Conservation (phyloP, 352 stramenopile genomes). For the Phytophthora kernoviae region DNA sequence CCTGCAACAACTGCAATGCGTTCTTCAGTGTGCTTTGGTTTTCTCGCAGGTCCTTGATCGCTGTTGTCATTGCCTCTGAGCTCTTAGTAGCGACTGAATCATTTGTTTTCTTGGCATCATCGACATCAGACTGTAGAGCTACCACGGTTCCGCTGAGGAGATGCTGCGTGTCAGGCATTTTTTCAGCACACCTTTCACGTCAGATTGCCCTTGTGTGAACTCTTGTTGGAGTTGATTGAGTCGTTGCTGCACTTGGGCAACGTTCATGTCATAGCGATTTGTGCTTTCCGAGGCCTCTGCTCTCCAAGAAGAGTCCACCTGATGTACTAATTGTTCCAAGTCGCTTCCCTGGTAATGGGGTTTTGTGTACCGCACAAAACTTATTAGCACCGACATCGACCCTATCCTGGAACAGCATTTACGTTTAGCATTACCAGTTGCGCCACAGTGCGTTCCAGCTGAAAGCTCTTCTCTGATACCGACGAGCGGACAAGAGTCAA, state of each 20-base stretch:
- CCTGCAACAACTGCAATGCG: constrained; percentile 52
- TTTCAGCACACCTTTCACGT: constrained; percentile 56
- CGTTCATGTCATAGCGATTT: constrained; percentile 6
- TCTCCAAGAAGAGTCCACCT: constrained; percentile 29
- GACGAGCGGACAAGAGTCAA: constrained; percentile 56
- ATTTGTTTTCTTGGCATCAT: constrained; percentile 33
- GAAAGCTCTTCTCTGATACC: constrained; percentile 62
- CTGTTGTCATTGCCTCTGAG: constrained; percentile 11
- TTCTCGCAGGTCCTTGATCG: constrained; percentile 52
- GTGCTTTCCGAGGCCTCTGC: constrained; percentile 19
- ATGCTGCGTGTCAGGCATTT: constrained; percentile 66
- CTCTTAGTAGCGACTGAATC: constrained; percentile 4
- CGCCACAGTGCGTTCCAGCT: constrained; percentile 47
- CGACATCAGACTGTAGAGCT: constrained; percentile 56
- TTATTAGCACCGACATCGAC: background rate
- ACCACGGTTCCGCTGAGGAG: constrained; percentile 63
- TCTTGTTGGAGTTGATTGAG: constrained; percentile 16
- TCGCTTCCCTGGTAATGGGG: constrained; percentile 24
- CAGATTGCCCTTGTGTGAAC: constrained; percentile 32
- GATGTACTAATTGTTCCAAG: constrained; percentile 31
- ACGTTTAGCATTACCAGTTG: constrained; percentile 36
- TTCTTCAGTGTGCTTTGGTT: constrained; percentile 54
- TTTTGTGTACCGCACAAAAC: background rate
- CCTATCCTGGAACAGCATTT: background rate
- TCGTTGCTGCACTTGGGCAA: constrained; percentile 30